Evolutionary conservation across 2,329 filamentous ascomycete species (phyloP).

Genomic region (Microsporum canis): DNA sequence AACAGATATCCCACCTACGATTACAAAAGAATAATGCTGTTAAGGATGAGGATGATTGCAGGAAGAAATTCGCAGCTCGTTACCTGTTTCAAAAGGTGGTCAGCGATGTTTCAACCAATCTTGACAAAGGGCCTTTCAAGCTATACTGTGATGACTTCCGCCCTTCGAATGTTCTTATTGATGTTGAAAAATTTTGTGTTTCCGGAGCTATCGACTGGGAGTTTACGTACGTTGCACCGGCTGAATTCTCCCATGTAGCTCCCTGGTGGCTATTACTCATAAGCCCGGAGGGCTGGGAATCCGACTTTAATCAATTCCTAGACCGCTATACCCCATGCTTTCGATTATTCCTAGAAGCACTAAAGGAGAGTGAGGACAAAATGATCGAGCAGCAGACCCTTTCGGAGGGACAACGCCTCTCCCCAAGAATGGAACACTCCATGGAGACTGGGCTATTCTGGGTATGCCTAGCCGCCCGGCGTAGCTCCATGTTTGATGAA

Average conservation of each 20-base stretch:
- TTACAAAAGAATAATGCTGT: constrained; percentile 32
- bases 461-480: constrained; percentile 14
- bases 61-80: constrained; percentile 14
- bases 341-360: constrained; percentile 18
- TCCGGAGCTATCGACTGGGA: constrained; percentile 23
- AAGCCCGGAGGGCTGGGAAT: constrained; percentile 17
- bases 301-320: constrained; percentile 19
- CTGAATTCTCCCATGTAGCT: constrained; percentile 17
- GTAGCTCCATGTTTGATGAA: constrained; percentile 15
- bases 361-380: constrained; percentile 16
- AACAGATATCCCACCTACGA: constrained; percentile 33
- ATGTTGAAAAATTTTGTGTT: constrained; percentile 14
- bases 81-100: constrained; percentile 16
- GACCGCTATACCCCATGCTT: constrained; percentile 18
- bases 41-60: constrained; percentile 17
- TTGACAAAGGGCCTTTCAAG: constrained; percentile 16
- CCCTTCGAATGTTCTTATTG: constrained; percentile 19
- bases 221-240: constrained; percentile 18
- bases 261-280: constrained; percentile 19
- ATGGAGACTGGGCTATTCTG: constrained; percentile 15
- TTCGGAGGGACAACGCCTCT: constrained; percentile 12
- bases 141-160: constrained; percentile 21
- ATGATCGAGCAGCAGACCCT: constrained; percentile 12
- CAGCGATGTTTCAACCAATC: constrained; percentile 1
- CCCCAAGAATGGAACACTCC: constrained; percentile 12